These are phyloP conservation scores for Colletotrichum tropicale DNA, from an alignment of 2,329 filamentous ascomycete genomes.

Conservation along the genomic window DNA sequence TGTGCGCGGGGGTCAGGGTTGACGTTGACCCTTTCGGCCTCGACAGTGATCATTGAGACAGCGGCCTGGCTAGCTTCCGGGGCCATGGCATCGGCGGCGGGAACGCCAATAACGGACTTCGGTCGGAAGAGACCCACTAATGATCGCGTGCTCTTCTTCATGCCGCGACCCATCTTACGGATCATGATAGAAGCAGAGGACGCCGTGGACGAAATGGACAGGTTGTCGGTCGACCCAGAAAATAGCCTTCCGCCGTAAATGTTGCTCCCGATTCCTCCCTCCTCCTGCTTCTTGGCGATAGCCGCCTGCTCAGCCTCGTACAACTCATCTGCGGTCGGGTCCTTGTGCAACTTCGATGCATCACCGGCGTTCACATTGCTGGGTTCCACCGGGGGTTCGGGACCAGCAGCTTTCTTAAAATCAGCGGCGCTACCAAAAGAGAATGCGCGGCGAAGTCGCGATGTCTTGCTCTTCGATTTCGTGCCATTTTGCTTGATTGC, in stretches of 20 bases:
- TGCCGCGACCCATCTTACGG: constrained; percentile 97
- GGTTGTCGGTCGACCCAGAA: constrained; percentile 89
- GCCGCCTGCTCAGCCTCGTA: constrained; percentile 88
- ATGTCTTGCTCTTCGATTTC: constrained; percentile 83
- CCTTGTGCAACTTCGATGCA: constrained; percentile 66
- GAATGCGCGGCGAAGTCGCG: constrained; percentile 85
- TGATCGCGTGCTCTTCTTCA: constrained; percentile 92
- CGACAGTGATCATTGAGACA: constrained; percentile 94
- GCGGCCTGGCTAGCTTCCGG: constrained; percentile 77
- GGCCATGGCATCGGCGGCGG: constrained; percentile 70
- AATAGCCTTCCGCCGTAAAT: constrained; percentile 93
- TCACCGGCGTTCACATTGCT: constrained; percentile 27
- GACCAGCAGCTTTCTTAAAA: constrained; percentile 72
- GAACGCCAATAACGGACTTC: constrained; percentile 85
- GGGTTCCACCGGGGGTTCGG: constrained; percentile 27
- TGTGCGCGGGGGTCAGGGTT: constrained; percentile 74
- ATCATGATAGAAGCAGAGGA: constrained; percentile 94
- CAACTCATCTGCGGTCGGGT: constrained; percentile 65
- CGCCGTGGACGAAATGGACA: constrained; percentile 89
- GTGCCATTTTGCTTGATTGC: constrained; percentile 85
- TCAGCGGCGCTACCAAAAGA: constrained; percentile 97
- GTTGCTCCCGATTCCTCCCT: constrained; percentile 85
- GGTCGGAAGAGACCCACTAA: constrained; percentile 94
- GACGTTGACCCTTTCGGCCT: constrained; percentile 86
- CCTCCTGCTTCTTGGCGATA: constrained; percentile 92